Base-by-base conservation (phyloP, 1,139 yeast species). In the Pichia terricola region DNA sequence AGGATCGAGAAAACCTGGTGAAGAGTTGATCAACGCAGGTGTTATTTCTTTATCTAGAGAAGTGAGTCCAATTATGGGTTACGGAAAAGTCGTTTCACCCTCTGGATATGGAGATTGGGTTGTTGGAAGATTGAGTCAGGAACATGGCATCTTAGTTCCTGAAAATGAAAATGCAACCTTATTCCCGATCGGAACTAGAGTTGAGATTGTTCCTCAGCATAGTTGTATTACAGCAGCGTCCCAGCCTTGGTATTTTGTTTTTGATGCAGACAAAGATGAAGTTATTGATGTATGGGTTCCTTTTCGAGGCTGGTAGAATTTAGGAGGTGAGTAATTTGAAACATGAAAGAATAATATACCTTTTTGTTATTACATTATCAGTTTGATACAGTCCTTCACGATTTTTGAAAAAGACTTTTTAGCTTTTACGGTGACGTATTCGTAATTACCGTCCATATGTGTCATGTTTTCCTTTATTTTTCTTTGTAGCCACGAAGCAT, bases 251-350 rank as follows among this genome's bases (percentile, higher is more conserved):
- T 81, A 69, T 60, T 81, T 64, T 58, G 34, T 52, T n/a, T 68
- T 77, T 26, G 72, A 68, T 9, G 73, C 70, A 30, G 49, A 43
- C 28, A 45, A 46, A 9, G 40, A 42, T 28, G 31, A 39, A 22
- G 79, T 82, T 3, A 70, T 65, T 1, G 94, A 84, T 56, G 66
- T 83, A 11, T 82, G 91, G 88, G 68, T 76, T 36, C 86, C 94
- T 16, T 75, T 75, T 62, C 72, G 79, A 58, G 84, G 83, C 5
- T 61, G 63, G 61, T 61, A 43, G 48, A 8, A 34, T 7, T n/a
- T 9, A 34, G n/a, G n/a, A n/a, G n/a, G n/a, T n/a, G n/a, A n/a
- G n/a, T n/a, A n/a, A n/a, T n/a, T n/a, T n/a, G n/a, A n/a, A n/a
- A n/a, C n/a, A n/a, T n/a, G n/a, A n/a, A n/a, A n/a, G n/a, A n/a